phyloP scores from a whole-genome alignment of 1,284 basidiomycete species.

The Boletus mariae region DNA sequence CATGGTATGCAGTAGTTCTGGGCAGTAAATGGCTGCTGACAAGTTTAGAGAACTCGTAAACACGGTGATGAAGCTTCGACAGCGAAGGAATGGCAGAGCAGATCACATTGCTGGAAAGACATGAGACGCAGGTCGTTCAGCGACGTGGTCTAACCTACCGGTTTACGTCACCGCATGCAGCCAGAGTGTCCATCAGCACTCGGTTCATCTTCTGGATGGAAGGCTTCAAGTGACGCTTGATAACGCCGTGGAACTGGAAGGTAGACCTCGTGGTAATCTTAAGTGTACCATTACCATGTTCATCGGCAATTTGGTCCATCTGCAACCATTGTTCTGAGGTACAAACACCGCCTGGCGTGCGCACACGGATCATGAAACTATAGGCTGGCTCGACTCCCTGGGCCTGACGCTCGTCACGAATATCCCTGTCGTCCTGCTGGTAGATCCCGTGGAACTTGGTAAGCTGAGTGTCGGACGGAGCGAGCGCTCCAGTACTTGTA shows the following conservation, averaged over 20 bases:
- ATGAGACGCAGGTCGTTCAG: slow-evolving; percentile 5
- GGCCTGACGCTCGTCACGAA: slow-evolving; percentile 91
- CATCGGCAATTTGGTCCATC: slow-evolving; percentile 94
- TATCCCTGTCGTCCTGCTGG: slow-evolving; percentile 97
- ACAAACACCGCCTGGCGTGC: slow-evolving; percentile 95
- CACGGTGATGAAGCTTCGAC: slow-evolving; percentile 81
- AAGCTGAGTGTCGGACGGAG: slow-evolving; percentile 87
- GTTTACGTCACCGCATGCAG: slow-evolving; percentile 98
- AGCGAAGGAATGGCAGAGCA: slow-evolving; percentile 89
- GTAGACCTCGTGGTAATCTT: slow-evolving; percentile 98
- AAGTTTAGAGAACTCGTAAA: slow-evolving; percentile 83
- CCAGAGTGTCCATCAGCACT: slow-evolving; percentile 89
- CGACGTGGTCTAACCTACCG: slow-evolving; percentile 46
- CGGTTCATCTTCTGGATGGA: slow-evolving; percentile 97
- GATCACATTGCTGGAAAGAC: slow-evolving; percentile 72
- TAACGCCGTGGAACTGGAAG: slow-evolving; percentile 99
- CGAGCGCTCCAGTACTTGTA: slow-evolving; percentile 83
- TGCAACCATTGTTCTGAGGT: slow-evolving; percentile 89
- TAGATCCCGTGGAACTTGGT: slow-evolving; percentile 99
- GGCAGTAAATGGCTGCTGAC: slow-evolving; percentile 89
- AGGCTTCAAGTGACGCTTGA: slow-evolving; percentile 94
- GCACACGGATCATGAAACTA: slow-evolving; percentile 98
- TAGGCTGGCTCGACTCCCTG: slow-evolving; percentile 96
- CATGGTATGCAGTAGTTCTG: slow-evolving; percentile 92
- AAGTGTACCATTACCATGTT: slow-evolving; percentile 92